These are phyloP conservation scores for Rhodamnia rubescens DNA, from an alignment of 345 rosid genomes.

Conservation along the genomic window DNA sequence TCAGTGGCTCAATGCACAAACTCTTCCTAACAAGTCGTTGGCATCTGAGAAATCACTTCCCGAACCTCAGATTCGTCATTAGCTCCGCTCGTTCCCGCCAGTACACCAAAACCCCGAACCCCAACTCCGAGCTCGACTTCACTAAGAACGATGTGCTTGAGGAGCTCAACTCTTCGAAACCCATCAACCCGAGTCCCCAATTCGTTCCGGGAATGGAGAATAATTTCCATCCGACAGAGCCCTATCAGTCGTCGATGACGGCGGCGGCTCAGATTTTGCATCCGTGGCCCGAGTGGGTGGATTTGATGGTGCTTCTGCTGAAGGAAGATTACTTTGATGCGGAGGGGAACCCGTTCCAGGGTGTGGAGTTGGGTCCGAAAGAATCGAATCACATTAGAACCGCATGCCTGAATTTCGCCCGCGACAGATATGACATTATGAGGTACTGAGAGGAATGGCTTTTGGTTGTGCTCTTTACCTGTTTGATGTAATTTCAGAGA, in stretches of 20 bases:
- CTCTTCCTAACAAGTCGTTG: slow-evolving; percentile 10
- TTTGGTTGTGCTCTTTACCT: slow-evolving; percentile 7
- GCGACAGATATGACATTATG: slow-evolving; percentile 50
- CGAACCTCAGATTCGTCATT: background rate
- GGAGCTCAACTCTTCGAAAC: slow-evolving; percentile 14
- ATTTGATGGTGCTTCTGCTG: slow-evolving; percentile 45
- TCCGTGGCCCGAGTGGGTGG: slow-evolving; percentile 82
- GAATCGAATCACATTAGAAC: slow-evolving; percentile 57
- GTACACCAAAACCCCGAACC: slow-evolving; percentile 6
- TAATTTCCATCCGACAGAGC: background rate
- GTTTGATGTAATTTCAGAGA: slow-evolving; percentile 8
- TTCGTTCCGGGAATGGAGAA: background rate
- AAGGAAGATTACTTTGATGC: slow-evolving; percentile 51
- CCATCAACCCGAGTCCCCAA: background rate
- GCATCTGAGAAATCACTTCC: background rate
- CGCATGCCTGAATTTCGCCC: slow-evolving; percentile 70
- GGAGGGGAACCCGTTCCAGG: slow-evolving; percentile 24
- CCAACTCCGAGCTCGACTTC: background rate
- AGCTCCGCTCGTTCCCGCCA: slow-evolving; percentile 18
- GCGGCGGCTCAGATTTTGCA: slow-evolving; percentile 29
- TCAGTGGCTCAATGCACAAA: slow-evolving; percentile 12
- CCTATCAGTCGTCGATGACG: background rate
- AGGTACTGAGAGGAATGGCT: slow-evolving; percentile 24
- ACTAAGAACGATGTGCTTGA: slow-evolving; percentile 2
- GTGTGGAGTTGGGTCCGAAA: slow-evolving; percentile 26